A percentile compares a stretch with the other conserved stretches of the same genome.
Conservation (phyloP, 345 rosid species). For the Melaleuca alternifolia region DNA sequence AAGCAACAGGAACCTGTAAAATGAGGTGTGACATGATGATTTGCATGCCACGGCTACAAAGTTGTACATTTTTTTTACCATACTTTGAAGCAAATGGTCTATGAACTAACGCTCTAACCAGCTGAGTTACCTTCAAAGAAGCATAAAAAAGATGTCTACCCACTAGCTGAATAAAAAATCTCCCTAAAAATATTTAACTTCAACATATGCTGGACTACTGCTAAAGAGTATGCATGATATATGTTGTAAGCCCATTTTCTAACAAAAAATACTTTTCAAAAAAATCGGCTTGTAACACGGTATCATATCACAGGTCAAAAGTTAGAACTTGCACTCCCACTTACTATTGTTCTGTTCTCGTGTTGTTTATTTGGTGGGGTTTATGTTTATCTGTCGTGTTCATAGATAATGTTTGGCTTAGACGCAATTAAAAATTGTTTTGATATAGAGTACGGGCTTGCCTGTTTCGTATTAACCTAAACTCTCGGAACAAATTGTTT, state of each 20-base stretch:
- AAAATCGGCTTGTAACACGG: background rate
- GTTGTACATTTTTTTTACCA: background rate
- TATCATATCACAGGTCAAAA: background rate
- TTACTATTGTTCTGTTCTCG: background rate
- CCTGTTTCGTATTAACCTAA: background rate
- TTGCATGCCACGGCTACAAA: background rate
- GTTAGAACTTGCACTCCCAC: background rate
- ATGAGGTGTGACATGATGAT: background rate
- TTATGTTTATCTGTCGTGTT: background rate
- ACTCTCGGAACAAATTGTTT: background rate
- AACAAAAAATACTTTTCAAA: background rate
- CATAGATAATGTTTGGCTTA: background rate
- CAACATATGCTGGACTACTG: background rate
- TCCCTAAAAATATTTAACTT: background rate
- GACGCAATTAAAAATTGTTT: background rate
- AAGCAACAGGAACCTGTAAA: background rate
- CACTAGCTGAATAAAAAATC: background rate
- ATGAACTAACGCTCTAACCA: background rate
- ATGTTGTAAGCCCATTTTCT: background rate
- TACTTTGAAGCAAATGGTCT: background rate
- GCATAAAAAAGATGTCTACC: background rate
- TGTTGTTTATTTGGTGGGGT: background rate
- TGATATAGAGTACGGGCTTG: background rate
- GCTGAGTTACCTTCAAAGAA: background rate
- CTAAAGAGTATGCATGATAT: background rate